Conservation (phyloP, 179 eudicot species). For the Beta macrorhiza region DNA sequence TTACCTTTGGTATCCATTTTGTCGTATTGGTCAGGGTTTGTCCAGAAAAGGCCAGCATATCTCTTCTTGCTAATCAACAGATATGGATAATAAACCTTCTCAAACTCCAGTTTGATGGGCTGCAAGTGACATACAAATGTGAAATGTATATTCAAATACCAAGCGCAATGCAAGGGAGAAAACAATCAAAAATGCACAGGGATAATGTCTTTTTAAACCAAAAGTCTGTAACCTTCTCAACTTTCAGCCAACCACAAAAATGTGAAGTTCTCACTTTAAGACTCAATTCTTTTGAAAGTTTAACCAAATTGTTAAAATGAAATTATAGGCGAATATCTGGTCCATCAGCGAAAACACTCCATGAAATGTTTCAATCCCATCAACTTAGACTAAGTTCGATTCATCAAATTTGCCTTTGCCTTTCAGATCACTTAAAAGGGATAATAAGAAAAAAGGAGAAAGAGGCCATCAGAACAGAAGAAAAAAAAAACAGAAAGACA, state of each 20-base stretch:
- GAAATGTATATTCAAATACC: not conserved
- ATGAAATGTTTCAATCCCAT: too few relatives aligned
- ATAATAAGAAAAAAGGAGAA: not conserved
- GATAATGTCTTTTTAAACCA: not conserved
- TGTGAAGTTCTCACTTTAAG: not conserved
- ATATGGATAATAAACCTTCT: slow-evolving; percentile 96
- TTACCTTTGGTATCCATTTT: slow-evolving; percentile 99
- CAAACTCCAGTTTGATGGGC: slow-evolving; percentile 98
- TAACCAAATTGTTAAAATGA: not conserved
- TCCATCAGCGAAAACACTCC: not conserved
- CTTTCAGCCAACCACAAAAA: not conserved
- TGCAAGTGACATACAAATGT: slow-evolving; percentile 29
- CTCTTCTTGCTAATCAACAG: slow-evolving; percentile 95
- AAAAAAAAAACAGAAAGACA: not conserved
- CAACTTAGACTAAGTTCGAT: not conserved
- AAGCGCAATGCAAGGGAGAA: not conserved
- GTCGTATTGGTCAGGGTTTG: slow-evolving; percentile 80
- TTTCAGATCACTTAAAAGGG: not conserved
- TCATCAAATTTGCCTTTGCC: not conserved
- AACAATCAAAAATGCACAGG: slow-evolving; percentile 15
- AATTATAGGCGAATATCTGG: not conserved
- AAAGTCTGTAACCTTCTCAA: not conserved
- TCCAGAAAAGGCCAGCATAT: slow-evolving; percentile 97
- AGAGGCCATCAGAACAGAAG: not conserved
- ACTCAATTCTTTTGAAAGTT: not conserved